phyloP scores from a whole-genome alignment of 2,329 filamentous ascomycete genomes.

The Epichloe glyceriae region DNA sequence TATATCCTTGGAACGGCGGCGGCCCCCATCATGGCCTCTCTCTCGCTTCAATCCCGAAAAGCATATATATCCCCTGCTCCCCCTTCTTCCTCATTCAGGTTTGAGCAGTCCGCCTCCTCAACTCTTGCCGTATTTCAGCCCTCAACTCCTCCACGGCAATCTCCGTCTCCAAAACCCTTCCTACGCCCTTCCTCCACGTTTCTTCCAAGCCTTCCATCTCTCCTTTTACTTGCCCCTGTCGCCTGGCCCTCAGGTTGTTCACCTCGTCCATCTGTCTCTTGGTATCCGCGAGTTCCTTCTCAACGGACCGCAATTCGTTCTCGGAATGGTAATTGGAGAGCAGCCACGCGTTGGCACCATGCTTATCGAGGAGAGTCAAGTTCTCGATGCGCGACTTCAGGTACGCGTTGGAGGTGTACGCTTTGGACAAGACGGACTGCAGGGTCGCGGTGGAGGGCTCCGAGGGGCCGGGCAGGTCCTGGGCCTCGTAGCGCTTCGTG shows the following conservation, averaged over 20 bases:
- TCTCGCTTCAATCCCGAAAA: too few species aligned
- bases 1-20: too few species aligned
- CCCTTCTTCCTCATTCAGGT: background rate
- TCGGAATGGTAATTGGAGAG: slow-evolving; percentile 73
- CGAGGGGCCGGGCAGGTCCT: slow-evolving; percentile 33
- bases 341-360: slow-evolving; percentile 87
- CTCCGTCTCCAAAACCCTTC: slow-evolving; percentile 73
- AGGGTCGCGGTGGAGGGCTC: slow-evolving; percentile 24
- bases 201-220: slow-evolving; percentile 66
- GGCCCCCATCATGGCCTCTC: too few species aligned
- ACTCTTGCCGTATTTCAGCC: slow-evolving; percentile 51
- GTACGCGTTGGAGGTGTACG: slow-evolving; percentile 39
- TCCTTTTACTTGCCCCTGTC: slow-evolving; percentile 57
- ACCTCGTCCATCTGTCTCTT: slow-evolving; percentile 60
- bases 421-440: slow-evolving; percentile 48
- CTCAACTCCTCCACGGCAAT: slow-evolving; percentile 64
- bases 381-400: slow-evolving; percentile 37
- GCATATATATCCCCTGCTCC: too few species aligned
- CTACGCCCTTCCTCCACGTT: slow-evolving; percentile 67
- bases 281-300: slow-evolving; percentile 58
- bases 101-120: slow-evolving; percentile 23
- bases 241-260: slow-evolving; percentile 53
- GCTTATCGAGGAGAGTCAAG: slow-evolving; percentile 62
- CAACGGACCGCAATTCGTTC: slow-evolving; percentile 48
- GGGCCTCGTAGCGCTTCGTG: slow-evolving; percentile 69